Evolutionary conservation across 129 eudicot species (phyloP).

Genomic region (Tagetes erecta): DNA sequence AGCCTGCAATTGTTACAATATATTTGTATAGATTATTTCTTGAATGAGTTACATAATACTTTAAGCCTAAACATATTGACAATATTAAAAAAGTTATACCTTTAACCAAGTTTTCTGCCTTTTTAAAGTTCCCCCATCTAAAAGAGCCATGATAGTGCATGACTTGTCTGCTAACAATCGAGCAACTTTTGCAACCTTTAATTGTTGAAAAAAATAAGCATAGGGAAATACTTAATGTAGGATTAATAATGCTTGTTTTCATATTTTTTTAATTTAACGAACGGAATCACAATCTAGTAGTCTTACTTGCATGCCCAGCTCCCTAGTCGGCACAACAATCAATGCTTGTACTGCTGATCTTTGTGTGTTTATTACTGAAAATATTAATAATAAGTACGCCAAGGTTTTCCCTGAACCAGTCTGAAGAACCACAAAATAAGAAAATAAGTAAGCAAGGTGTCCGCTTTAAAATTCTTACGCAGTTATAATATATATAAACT

Average conservation of each 20-base stretch:
- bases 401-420: conserved; percentile 99
- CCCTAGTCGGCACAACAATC: conserved; percentile 92
- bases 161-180: conserved; percentile 76
- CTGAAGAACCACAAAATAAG: conserved; percentile 49
- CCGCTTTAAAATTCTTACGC: not conserved
- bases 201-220: conserved; percentile 7
- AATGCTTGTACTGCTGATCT: conserved; percentile 85
- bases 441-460: not conserved
- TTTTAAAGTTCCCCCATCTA: conserved; percentile 92
- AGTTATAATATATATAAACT: conserved; percentile 5
- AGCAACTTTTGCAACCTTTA: conserved; percentile 88
- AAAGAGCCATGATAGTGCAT: conserved; percentile 84
- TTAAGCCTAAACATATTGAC: conserved; percentile 1
- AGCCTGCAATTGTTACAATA: conserved; percentile 43
- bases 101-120: conserved; percentile 93
- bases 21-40: not conserved
- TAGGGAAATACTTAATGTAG: conserved; percentile 17
- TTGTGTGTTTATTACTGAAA: conserved; percentile 64
- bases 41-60: conserved; percentile 8
- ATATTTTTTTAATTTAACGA: not conserved
- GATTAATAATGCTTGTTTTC: not conserved
- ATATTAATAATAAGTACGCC: conserved; percentile 70
- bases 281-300: not conserved
- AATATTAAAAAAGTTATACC: conserved; percentile 38
- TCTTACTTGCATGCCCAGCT: conserved; percentile 93